Evolutionary conservation across 768 basidiomycete species (phyloP).

Genomic region (Trametes villosa): DNA sequence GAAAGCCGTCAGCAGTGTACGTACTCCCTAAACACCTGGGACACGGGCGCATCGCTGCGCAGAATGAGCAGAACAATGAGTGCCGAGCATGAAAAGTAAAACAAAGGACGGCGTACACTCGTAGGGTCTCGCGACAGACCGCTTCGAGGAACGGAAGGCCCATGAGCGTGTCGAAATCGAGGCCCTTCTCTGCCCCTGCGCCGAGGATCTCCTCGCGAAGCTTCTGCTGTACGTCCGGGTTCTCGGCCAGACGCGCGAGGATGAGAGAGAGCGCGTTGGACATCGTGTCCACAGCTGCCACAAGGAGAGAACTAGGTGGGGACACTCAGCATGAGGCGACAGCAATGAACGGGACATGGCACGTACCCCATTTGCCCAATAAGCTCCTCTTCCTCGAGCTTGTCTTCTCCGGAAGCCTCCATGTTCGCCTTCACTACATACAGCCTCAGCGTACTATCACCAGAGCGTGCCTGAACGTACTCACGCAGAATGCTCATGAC

Average conservation of each 20-base stretch:
- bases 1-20: slow-evolving; percentile 6
- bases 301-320: slow-evolving; percentile 39
- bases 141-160: slow-evolving; percentile 66
- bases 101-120: slow-evolving; percentile 44
- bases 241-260: slow-evolving; percentile 40
- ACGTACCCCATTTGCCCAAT: slow-evolving; percentile 27
- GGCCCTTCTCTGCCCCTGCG: slow-evolving; percentile 31
- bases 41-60: slow-evolving; percentile 52
- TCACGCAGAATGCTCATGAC: slow-evolving; percentile 55
- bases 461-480: background rate
- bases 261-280: slow-evolving; percentile 44
- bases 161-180: slow-evolving; percentile 44
- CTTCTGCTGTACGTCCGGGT: slow-evolving; percentile 45
- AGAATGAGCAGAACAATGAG: slow-evolving; percentile 21
- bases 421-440: slow-evolving; percentile 27
- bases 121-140: slow-evolving; percentile 60
- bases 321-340: background rate
- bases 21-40: slow-evolving; percentile 38
- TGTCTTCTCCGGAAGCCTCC: slow-evolving; percentile 19
- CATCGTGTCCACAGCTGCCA: slow-evolving; percentile 51
- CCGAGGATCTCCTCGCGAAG: slow-evolving; percentile 42
- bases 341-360: no score
- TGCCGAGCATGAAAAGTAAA: slow-evolving; percentile 13
- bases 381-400: slow-evolving; percentile 26
- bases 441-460: background rate